Evolutionary conservation across 345 rosid genomes (phyloP).

Genomic region (Hypericum perforatum): DNA sequence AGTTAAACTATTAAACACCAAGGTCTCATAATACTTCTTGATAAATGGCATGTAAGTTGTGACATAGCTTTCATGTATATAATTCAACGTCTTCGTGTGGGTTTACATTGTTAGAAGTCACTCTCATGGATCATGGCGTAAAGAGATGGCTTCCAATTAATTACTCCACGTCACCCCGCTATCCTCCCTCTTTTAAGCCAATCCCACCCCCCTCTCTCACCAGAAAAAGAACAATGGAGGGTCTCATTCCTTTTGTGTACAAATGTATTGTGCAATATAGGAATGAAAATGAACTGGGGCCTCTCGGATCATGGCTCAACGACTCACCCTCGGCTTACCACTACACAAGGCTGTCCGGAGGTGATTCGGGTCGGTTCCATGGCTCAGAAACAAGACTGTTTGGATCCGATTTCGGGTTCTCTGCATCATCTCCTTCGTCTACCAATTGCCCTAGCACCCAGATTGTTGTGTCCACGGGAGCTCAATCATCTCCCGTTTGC

Average conservation of each 20-base stretch:
- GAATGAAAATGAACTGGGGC: conserved; percentile 35
- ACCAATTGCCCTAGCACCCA: conserved; percentile 25
- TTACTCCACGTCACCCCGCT: conserved; percentile 41
- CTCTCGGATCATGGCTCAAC: conserved; percentile 29
- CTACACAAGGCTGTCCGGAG: conserved; percentile 73
- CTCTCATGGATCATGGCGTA: conserved; percentile 25
- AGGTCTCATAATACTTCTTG: too few relatives aligned
- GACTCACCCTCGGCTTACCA: conserved; percentile 57
- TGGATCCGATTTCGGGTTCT: conserved; percentile 31
- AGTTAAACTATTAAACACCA: too few relatives aligned
- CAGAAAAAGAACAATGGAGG: conserved; percentile 44
- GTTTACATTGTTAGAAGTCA: conserved; percentile 16
- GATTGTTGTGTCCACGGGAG: conserved; percentile 34
- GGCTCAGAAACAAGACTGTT: conserved; percentile 34
- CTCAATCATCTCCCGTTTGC: conserved; percentile 43
- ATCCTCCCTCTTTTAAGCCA: conserved; percentile 22
- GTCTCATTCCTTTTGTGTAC: conserved; percentile 64
- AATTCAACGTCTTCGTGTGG: conserved; percentile 13
- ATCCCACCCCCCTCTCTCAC: background rate
- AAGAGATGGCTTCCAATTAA: conserved; percentile 27
- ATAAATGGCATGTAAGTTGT: conserved; percentile 16
- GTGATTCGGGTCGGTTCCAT: conserved; percentile 63
- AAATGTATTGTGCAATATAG: conserved; percentile 55
- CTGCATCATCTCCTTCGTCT: conserved; percentile 14
- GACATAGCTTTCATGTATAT: conserved; percentile 27